Evolutionary conservation across 2,329 filamentous ascomycete genomes (phyloP).

Genomic region (Botrytis deweyae): DNA sequence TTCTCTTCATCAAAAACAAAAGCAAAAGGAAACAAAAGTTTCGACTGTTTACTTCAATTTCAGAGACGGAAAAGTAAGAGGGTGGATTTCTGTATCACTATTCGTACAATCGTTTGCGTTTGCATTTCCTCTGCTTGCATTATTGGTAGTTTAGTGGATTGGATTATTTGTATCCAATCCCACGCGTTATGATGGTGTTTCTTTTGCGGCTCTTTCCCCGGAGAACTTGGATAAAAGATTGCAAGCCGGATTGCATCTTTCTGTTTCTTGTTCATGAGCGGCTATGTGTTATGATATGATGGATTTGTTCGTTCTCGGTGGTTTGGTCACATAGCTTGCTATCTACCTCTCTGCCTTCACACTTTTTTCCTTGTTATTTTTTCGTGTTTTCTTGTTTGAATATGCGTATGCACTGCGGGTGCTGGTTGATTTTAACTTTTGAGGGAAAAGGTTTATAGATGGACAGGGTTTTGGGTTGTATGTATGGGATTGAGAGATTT

Average conservation of each 20-base stretch:
- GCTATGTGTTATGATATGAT: constrained; percentile 15
- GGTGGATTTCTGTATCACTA: constrained; percentile 14
- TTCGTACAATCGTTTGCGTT: constrained; percentile 7
- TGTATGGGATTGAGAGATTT: not conserved
- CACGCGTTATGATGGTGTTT: constrained; percentile 4
- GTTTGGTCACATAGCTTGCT: constrained; percentile 11
- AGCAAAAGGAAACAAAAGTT: constrained; percentile 11
- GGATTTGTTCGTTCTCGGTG: constrained; percentile 10
- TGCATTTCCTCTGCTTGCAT: not conserved
- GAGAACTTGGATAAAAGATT: not conserved
- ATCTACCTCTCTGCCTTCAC: constrained; percentile 1
- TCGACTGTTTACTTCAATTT: not conserved
- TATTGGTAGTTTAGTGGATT: constrained; percentile 18
- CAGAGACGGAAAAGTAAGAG: not conserved
- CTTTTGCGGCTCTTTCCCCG: not conserved
- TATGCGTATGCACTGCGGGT: constrained; percentile 3
- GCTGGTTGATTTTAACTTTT: not conserved
- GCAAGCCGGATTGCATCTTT: constrained; percentile 6
- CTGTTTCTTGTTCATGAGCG: not conserved
- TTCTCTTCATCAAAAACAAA: not conserved
- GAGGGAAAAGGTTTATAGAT: constrained; percentile 15
- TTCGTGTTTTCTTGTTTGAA: not conserved
- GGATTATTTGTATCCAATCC: constrained; percentile 9
- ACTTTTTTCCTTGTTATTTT: not conserved
- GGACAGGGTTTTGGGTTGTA: not conserved